Conservation (phyloP, 371 early-diverging fungal genomes). For the Mortierella polycephala region DNA sequence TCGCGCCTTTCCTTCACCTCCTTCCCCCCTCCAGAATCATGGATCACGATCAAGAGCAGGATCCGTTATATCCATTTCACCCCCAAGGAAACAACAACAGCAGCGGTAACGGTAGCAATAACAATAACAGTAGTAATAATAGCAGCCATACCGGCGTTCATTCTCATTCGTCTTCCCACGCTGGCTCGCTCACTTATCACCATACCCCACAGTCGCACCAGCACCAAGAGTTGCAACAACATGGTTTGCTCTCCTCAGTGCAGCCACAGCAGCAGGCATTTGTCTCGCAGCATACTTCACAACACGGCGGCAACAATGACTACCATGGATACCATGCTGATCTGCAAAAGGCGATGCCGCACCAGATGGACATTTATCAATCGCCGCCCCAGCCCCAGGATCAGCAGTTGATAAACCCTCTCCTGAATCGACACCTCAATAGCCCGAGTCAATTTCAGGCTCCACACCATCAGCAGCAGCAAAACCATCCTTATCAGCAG, state of each 20-base stretch:
- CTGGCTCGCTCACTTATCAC: background rate
- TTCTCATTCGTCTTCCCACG: background rate
- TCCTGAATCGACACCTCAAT: constrained; percentile 33
- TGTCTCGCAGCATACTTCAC: constrained; percentile 15
- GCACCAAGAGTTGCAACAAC: constrained; percentile 8
- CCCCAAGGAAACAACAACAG: constrained; percentile 6
- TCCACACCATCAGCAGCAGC: constrained; percentile 30
- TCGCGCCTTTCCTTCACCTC: constrained; percentile 5
- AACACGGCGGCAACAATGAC: constrained; percentile 12
- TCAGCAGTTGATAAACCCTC: constrained; percentile 28
- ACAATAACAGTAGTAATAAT: background rate
- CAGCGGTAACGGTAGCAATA: constrained; percentile 1
- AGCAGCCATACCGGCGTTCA: background rate
- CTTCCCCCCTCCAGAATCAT: constrained; percentile 7
- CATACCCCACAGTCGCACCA: background rate
- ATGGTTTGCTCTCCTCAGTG: constrained; percentile 8
- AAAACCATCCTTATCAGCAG: constrained; percentile 8
- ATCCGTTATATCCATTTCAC: constrained; percentile 19
- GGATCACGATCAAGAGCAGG: constrained; percentile 21
- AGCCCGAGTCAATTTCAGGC: constrained; percentile 21
- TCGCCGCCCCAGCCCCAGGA: constrained; percentile 30
- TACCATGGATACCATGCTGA: constrained; percentile 27
- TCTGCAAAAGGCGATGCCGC: constrained; percentile 34
- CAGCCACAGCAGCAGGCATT: constrained; percentile 18
- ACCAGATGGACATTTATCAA: constrained; percentile 45